phyloP scores from a whole-genome alignment of 1,284 basidiomycete species.

The Apiotrichum mycotoxinovorans region DNA sequence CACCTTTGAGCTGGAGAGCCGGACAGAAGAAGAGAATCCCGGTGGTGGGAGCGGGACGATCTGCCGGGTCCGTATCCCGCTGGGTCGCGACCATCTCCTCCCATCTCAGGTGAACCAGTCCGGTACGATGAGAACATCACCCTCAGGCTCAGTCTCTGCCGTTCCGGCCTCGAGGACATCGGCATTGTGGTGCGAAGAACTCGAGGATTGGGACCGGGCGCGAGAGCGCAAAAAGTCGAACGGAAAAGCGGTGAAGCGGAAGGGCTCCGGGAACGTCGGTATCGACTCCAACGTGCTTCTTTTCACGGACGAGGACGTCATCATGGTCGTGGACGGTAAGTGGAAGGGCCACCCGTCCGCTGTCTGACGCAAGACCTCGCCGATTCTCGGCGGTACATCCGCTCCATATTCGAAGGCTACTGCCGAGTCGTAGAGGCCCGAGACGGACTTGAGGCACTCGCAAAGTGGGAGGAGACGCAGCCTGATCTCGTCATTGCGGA shows the following conservation, averaged over 20 bases:
- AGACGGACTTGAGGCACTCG: constrained; percentile 48
- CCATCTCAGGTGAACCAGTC: neutral
- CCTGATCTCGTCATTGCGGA: constrained; percentile 50
- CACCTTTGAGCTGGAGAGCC: constrained; percentile 44
- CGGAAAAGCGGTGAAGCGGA: neutral
- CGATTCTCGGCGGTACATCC: constrained; percentile 42
- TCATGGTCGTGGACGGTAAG: constrained; percentile 45
- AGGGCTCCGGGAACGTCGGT: too few species aligned
- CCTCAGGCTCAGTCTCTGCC: neutral
- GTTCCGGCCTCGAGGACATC: neutral
- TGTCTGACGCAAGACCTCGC: constrained; percentile 19
- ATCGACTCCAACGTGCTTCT: constrained; percentile 41
- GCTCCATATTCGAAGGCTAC: constrained; percentile 43
- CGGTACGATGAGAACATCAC: too few species aligned
- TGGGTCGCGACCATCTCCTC: neutral
- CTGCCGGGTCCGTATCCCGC: constrained; percentile 28
- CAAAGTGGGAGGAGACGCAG: constrained; percentile 27
- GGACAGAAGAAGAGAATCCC: constrained; percentile 30
- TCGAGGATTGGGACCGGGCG: neutral
- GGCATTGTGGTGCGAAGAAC: neutral
- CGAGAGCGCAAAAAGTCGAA: neutral
- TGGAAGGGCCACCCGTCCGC: constrained; percentile 12
- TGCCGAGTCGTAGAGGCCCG: constrained; percentile 49
- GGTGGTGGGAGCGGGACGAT: constrained; percentile 8
- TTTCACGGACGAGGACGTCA: constrained; percentile 39